Evolutionary conservation across 805 yeast species (phyloP).

Genomic region (Vanderwaltozyma verrucispora): DNA sequence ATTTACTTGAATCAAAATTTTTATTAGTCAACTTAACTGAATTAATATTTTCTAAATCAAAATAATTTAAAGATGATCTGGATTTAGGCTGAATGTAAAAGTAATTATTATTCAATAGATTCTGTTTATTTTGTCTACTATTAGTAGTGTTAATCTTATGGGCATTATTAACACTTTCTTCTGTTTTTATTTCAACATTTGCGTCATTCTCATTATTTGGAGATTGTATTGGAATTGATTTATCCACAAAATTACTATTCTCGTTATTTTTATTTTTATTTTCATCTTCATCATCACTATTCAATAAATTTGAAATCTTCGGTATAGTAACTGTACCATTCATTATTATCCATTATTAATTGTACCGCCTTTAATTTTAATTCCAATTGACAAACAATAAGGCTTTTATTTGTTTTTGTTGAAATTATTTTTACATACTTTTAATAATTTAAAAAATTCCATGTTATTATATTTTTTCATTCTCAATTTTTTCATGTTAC

Average conservation of each 20-base stretch:
- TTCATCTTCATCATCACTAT: background rate
- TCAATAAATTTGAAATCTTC: conserved; percentile 1
- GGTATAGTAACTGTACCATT: background rate
- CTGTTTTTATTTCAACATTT: too few species aligned
- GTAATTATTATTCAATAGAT: background rate
- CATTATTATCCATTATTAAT: too few species aligned
- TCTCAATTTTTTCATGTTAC: too few species aligned
- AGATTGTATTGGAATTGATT: too few species aligned
- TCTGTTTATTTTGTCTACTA: background rate
- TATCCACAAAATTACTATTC: background rate
- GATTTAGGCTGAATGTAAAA: conserved; percentile 9
- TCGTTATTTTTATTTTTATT: background rate
- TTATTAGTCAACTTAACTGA: conserved; percentile 1
- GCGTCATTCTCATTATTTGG: too few species aligned
- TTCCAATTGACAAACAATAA: too few species aligned
- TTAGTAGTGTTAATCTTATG: background rate
- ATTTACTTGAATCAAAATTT: background rate
- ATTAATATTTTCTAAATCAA: conserved; percentile 8
- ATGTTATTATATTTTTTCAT: too few species aligned
- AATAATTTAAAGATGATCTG: conserved; percentile 8
- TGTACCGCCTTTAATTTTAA: too few species aligned
- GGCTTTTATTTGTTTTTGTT: too few species aligned
- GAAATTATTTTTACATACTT: too few species aligned
- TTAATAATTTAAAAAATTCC: too few species aligned
- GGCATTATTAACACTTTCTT: background rate